Conservation (phyloP, 768 basidiomycete genomes). For the Auriscalpium orientale region DNA sequence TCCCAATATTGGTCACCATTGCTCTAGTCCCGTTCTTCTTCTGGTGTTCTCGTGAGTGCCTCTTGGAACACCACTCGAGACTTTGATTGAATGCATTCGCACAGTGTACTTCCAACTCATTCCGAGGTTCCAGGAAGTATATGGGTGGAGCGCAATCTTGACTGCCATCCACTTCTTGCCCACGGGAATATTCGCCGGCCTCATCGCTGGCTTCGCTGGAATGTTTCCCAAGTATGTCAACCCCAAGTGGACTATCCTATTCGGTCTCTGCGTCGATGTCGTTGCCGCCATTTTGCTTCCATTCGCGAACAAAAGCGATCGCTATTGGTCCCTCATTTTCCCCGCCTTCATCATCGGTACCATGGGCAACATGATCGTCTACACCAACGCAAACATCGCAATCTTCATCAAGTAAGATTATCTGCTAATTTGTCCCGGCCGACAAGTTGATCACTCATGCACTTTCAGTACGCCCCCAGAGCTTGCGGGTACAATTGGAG, state of each 20-base stretch:
- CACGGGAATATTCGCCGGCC: neutral
- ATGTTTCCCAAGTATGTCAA: neutral
- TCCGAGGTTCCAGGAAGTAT: neutral
- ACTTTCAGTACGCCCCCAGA: neutral
- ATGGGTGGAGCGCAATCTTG: neutral
- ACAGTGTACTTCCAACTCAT: neutral
- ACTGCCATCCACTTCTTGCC: neutral
- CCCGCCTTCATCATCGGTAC: neutral
- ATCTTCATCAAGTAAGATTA: neutral
- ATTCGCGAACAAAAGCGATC: neutral
- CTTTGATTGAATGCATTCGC: neutral
- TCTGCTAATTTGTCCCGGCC: neutral
- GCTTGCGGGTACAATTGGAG: neutral
- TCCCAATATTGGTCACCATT: constrained; percentile 28
- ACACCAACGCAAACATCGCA: neutral
- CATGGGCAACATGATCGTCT: neutral
- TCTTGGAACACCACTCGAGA: too few relatives aligned
- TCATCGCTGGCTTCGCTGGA: neutral
- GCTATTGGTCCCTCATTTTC: neutral
- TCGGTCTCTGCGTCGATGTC: neutral
- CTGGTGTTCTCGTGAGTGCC: constrained; percentile 18
- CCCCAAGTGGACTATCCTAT: neutral
- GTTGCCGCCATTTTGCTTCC: neutral
- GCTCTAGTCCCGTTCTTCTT: constrained; percentile 32
- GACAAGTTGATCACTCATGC: neutral